Base-by-base conservation (phyloP, 2,329 filamentous ascomycete genomes). In the Aureobasidium subglaciale region DNA sequence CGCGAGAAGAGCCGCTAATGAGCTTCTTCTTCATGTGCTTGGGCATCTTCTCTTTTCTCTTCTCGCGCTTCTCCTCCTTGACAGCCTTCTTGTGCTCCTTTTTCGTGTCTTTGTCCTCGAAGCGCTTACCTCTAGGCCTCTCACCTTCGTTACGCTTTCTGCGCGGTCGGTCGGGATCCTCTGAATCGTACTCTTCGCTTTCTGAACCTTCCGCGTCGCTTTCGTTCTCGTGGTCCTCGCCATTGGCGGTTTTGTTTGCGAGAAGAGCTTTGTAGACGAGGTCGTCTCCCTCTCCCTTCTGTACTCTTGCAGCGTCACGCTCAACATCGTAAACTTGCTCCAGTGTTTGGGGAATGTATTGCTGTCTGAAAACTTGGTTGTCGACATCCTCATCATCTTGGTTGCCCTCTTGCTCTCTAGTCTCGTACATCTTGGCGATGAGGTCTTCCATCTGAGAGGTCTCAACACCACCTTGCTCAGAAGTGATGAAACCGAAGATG, bases 241-340 rank as follows among this genome's bases (percentile, higher is more conserved):
- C 24, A 2, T 58, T 62, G 3, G 80, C 74, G 6, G 83, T 75
- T 56, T 85, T 83, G 59, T 86, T 81, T 4, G 91, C 90, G 1
- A 99, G 78, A 7, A 99, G 78, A 61, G 88, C 88, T 60, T 85
- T 84, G 73, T 97, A 97, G 1, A 96, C 83, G 0, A 96, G 77
- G n/a, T 87, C 83, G 11, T 83, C 81, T 18, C 85, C 88, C 60
- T 87, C 79, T 5, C 90, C 90, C 40, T 83, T 78, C 7, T 82
- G 82, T 20, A 96, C 80, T 68, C 84, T 85, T 63, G 89, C 85
- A 2, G 85, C 88, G 63, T 97, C 93, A 63, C 91, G 86, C 71
- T 97, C 93, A 49, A 96, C 85, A 68, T 99, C 91, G 70, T 96
- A 96, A 4, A 99, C 92, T 67, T 99, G 90, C 63, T 97, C 88